These are phyloP conservation scores for Thamnidium elegans DNA, from an alignment of 192 early-diverging fungal genomes.

Conservation along the genomic window DNA sequence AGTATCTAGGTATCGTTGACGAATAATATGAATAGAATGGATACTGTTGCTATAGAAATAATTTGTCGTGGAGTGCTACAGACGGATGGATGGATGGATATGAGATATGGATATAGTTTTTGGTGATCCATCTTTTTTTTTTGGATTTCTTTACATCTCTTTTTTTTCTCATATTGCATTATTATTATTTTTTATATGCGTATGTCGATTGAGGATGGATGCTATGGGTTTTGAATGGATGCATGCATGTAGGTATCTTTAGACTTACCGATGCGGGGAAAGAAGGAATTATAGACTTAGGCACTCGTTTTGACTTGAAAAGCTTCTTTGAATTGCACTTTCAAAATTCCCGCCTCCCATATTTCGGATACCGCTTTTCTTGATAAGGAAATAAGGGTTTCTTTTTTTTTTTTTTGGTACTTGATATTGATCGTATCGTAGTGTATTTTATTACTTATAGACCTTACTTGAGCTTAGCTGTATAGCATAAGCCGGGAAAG, in stretches of 20 bases:
- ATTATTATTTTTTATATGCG: neutral
- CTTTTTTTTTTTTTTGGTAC: too few species aligned
- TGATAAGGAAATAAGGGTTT: too few species aligned
- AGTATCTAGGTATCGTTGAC: neutral
- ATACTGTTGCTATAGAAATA: too few species aligned
- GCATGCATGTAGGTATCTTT: neutral
- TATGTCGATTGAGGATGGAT: neutral
- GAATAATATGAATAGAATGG: too few species aligned
- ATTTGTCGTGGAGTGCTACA: neutral
- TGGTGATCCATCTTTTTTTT: neutral
- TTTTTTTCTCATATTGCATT: neutral
- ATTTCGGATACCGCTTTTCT: neutral
- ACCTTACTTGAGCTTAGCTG: too few species aligned
- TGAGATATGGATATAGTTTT: neutral
- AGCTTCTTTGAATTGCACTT: neutral
- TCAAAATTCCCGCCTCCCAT: neutral
- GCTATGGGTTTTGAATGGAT: slow-evolving; percentile 1
- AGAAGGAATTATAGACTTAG: slow-evolving; percentile 8
- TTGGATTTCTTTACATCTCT: neutral
- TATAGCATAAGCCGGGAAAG: too few species aligned
- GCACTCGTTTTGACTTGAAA: slow-evolving; percentile 3
- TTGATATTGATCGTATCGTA: too few species aligned
- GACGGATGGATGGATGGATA: slow-evolving; percentile 13
- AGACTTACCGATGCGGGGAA: slow-evolving; percentile 27
- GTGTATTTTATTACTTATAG: too few species aligned